Conservation (phyloP, 2,329 filamentous ascomycete species). For the Eutypa lata region DNA sequence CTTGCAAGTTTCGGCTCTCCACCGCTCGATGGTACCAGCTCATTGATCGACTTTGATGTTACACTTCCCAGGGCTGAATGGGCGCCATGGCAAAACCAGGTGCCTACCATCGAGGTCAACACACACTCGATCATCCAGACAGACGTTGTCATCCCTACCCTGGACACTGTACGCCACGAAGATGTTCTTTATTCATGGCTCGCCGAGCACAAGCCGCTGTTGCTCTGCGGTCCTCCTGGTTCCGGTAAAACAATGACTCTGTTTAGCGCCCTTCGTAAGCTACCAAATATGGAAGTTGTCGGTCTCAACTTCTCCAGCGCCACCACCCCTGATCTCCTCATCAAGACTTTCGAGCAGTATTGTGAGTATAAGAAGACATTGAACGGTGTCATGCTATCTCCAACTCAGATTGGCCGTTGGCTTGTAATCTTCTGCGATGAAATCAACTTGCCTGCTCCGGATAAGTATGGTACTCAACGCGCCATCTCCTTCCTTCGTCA, state of each 20-base stretch:
- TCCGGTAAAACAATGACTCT: slow-evolving; percentile 99
- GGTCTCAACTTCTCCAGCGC: slow-evolving; percentile 99
- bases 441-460: slow-evolving; percentile 96
- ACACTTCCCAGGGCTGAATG: slow-evolving; percentile 83
- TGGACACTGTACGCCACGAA: slow-evolving; percentile 96
- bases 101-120: slow-evolving; percentile 93
- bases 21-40: slow-evolving; percentile 70
- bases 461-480: slow-evolving; percentile 95
- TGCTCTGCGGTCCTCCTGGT: slow-evolving; percentile 95
- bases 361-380: slow-evolving; percentile 99
- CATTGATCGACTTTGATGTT: slow-evolving; percentile 94
- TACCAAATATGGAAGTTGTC: slow-evolving; percentile 98
- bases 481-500: slow-evolving; percentile 97
- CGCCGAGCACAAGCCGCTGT: slow-evolving; percentile 93
- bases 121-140: slow-evolving; percentile 98
- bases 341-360: slow-evolving; percentile 99
- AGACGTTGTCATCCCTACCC: slow-evolving; percentile 94
- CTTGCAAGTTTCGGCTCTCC: slow-evolving; percentile 86
- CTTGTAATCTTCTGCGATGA: slow-evolving; percentile 98
- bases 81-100: slow-evolving; percentile 90
- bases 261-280: slow-evolving; percentile 93
- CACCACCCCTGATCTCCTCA: slow-evolving; percentile 92
- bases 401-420: slow-evolving; percentile 95
- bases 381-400: slow-evolving; percentile 92
- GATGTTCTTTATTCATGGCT: slow-evolving; percentile 99